These are phyloP conservation scores for Ramaria sp. DNA, from an alignment of 768 basidiomycete genomes.

Conservation along the genomic window DNA sequence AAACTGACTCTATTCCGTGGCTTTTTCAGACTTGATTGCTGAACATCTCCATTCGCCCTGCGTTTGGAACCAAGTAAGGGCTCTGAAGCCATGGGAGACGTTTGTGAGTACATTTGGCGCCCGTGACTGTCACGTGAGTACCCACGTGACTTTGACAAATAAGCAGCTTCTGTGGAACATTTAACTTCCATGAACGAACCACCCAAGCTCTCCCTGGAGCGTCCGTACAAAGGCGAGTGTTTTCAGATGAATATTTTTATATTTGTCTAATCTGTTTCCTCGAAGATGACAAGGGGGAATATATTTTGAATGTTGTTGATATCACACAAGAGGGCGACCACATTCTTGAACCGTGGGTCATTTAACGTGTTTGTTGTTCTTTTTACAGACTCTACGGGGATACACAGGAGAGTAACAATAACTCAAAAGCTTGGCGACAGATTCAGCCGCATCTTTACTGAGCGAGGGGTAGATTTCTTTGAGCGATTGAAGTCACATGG, in stretches of 20 bases:
- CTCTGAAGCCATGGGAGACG: background rate
- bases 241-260: background rate
- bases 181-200: conserved; percentile 20
- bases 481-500: conserved; percentile 30
- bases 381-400: conserved; percentile 5
- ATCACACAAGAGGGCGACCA: conserved; percentile 60
- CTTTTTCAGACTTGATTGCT: conserved; percentile 44
- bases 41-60: conserved; percentile 51
- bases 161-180: background rate
- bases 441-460: conserved; percentile 56
- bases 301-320: conserved; percentile 53
- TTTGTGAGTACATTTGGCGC: background rate
- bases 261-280: background rate
- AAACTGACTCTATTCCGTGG: conserved; percentile 69
- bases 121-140: too few species aligned
- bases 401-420: conserved; percentile 32
- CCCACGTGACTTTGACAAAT: too few species aligned
- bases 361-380: conserved; percentile 3
- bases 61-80: conserved; percentile 31
- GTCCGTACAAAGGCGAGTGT: conserved; percentile 47
- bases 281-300: conserved; percentile 52
- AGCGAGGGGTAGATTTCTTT: conserved; percentile 70
- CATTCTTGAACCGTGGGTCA: conserved; percentile 60
- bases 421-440: conserved; percentile 53
- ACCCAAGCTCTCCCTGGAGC: conserved; percentile 56